Evolutionary conservation across 129 eudicot genomes (phyloP).

Genomic region (Kitagawia praeruptora): DNA sequence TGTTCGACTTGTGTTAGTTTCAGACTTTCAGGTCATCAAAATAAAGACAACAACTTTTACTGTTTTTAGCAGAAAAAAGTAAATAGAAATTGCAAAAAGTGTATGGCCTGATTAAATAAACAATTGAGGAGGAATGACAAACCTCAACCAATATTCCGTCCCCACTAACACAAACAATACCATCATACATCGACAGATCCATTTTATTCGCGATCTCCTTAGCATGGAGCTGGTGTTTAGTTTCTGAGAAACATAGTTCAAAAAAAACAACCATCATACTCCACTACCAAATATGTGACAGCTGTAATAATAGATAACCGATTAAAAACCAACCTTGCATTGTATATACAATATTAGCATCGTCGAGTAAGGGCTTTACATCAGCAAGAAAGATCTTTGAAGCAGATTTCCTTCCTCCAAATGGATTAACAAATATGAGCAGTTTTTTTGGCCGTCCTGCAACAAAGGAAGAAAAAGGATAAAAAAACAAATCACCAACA

Average conservation of each 20-base stretch:
- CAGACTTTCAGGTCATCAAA: neutral
- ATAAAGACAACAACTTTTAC: neutral
- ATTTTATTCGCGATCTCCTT: slow-evolving; percentile 64
- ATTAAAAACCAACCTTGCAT: slow-evolving; percentile 52
- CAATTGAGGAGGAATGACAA: slow-evolving; percentile 20
- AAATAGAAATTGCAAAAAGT: neutral
- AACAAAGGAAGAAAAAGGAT: neutral
- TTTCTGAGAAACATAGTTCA: slow-evolving; percentile 42
- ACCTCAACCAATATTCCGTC: slow-evolving; percentile 97
- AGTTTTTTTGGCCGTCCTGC: slow-evolving; percentile 88
- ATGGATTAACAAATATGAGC: slow-evolving; percentile 79
- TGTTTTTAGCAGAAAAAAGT: neutral
- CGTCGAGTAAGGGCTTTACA: slow-evolving; percentile 77
- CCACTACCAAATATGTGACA: slow-evolving; percentile 6
- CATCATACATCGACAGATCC: slow-evolving; percentile 78
- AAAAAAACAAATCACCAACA: neutral
- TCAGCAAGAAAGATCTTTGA: slow-evolving; percentile 46
- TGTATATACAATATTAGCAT: slow-evolving; percentile 61
- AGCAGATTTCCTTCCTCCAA: slow-evolving; percentile 79
- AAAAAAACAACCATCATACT: slow-evolving; percentile 7
- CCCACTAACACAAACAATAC: slow-evolving; percentile 87
- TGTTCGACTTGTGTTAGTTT: neutral
- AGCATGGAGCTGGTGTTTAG: slow-evolving; percentile 74
- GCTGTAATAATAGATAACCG: slow-evolving; percentile 8
- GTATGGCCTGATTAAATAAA: slow-evolving; percentile 4